Conservation (phyloP, 352 stramenopile species). For the Nothophytophthora sp. region DNA sequence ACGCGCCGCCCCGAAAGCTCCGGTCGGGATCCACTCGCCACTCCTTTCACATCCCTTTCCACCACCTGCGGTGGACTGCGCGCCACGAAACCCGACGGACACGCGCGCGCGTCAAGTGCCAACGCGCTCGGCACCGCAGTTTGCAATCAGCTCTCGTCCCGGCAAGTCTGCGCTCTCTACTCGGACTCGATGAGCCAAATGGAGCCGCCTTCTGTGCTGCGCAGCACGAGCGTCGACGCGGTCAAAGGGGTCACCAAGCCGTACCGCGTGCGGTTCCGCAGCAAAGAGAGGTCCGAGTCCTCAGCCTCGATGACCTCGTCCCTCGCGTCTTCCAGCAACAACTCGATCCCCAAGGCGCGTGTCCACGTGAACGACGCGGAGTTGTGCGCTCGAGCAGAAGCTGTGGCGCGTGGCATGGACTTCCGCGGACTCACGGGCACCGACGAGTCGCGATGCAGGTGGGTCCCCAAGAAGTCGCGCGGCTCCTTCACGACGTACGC, state of each 20-base stretch:
- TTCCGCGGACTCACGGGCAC: conserved; percentile 20
- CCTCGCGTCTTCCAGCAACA: conserved; percentile 11
- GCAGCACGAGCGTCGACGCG: background rate
- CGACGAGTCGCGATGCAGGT: conserved; percentile 8
- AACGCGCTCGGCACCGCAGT: no score
- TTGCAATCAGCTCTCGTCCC: no score
- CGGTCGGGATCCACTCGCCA: no score
- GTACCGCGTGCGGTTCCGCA: conserved; percentile 10
- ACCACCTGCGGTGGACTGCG: no score
- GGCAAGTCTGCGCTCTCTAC: no score
- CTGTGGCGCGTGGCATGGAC: conserved; percentile 16
- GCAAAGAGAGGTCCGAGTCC: conserved; percentile 11
- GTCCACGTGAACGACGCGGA: conserved; percentile 35
- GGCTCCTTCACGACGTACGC: conserved; percentile 24
- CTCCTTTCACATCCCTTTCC: no score
- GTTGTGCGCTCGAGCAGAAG: conserved; percentile 25
- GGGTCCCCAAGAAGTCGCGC: conserved; percentile 22
- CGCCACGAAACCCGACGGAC: no score
- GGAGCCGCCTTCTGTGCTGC: conserved; percentile 13
- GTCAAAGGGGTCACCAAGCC: background rate
- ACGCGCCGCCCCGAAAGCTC: no score
- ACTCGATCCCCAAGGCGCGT: conserved; percentile 11
- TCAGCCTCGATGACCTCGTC: conserved; percentile 13
- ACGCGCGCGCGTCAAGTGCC: no score
- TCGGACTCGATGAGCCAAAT: no score